A percentile compares a stretch with the other conserved stretches of the same genome.
Conservation (phyloP, 495 filamentous ascomycete species). For the Paragyromitra xinjiangensis region DNA sequence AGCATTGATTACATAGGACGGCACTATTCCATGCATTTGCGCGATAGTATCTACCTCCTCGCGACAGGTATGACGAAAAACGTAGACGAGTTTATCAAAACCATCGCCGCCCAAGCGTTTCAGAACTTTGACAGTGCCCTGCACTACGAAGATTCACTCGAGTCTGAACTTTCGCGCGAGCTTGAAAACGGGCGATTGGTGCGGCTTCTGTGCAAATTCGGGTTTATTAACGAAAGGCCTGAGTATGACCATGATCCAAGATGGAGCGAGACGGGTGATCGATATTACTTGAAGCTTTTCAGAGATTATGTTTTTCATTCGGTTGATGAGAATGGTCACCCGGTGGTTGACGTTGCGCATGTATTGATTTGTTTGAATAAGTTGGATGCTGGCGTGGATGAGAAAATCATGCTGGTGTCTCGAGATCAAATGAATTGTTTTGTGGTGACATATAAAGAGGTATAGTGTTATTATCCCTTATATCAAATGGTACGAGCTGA, state of each 20-base stretch:
- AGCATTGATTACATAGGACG: conserved; percentile 76
- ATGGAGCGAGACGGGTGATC: conserved; percentile 89
- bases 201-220: conserved; percentile 83
- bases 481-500: conserved; percentile 6
- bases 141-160: conserved; percentile 74
- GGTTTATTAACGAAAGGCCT: conserved; percentile 84
- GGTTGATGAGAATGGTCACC: conserved; percentile 81
- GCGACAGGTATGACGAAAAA: conserved; percentile 65
- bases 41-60: conserved; percentile 80
- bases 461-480: conserved; percentile 20
- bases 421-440: conserved; percentile 87
- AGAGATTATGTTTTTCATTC: conserved; percentile 97
- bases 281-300: conserved; percentile 92
- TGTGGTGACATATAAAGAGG: conserved; percentile 84
- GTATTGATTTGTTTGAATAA: conserved; percentile 86
- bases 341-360: conserved; percentile 84
- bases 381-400: conserved; percentile 87
- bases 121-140: conserved; percentile 76
- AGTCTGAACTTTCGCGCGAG: conserved; percentile 74
- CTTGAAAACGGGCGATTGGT: conserved; percentile 90
- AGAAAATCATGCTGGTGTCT: conserved; percentile 84
- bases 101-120: conserved; percentile 72
- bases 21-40: conserved; percentile 75
- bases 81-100: conserved; percentile 78
- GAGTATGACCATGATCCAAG: conserved; percentile 76